Base-by-base conservation (phyloP, 2,329 filamentous ascomycete species). In the Ascosphaera pollenicola region DNA sequence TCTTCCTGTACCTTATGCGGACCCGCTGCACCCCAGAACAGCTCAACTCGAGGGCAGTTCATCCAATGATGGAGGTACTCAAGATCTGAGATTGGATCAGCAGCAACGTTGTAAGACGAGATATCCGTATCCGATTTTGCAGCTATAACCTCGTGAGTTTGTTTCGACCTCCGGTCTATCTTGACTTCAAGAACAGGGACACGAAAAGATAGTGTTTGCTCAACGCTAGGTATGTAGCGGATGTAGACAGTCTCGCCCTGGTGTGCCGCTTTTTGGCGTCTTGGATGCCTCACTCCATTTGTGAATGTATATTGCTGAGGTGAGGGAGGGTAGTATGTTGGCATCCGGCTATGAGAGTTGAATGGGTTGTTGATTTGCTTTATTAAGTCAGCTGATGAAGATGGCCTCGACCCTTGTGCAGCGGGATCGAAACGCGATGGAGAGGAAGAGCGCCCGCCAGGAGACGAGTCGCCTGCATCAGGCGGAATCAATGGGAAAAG, bases 171-270 rank as follows among this genome's bases (percentile, higher is more conserved):
- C 11, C n/a, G 5, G 3, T 32, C 30, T 32, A 5, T 15, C 11
- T 15, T 32, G 3, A 4, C 30, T n/a, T 13, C 30, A 4, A 78
- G 60, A 0, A 77, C 81, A 0, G 85, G 84, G 0, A 89, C 75
- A 16, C 89, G 75, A 59, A 98, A 91, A 0, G 82, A 85, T 7
- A 98, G 68, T 46, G 85, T 93, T 53, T 91, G 81, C 4, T 71
- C 71, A 2, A 85, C 62, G 36, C 78, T 87, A 0, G 82, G 82
- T 13, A 95, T 66, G 54, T 78, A 93, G 40, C 89, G 78, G 0
- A 75, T 78, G 55, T 98, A 98, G 50, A 98, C 87, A 0, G 81
- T 73, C 50, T 94, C 83, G 11, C 84, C 84, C 65, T 92, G 84
- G 2, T 81, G 75, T 1, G 84, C 82, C 0, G 87, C 84, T 53